Percentiles rank a stretch among this genome's conserved stretches.
These are phyloP conservation scores for Populus nigra DNA, from an alignment of 345 rosid genomes.

Conservation along the genomic window DNA sequence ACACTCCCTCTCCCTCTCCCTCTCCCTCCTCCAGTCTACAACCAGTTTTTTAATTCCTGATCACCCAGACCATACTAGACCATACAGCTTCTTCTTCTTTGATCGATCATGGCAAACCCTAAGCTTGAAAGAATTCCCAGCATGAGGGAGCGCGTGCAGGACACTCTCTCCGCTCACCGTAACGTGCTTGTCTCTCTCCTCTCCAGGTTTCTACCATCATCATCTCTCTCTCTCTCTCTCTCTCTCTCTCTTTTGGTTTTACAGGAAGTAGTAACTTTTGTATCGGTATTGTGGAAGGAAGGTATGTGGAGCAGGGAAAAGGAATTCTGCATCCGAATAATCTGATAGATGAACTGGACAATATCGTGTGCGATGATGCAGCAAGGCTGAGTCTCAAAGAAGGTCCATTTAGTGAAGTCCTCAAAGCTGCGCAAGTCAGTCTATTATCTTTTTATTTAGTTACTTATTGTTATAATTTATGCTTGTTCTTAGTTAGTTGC, in stretches of 20 bases:
- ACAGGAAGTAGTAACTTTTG: background rate
- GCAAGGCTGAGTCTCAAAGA: constrained; percentile 42
- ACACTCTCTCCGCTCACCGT: constrained; percentile 81
- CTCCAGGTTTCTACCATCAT: constrained; percentile 53
- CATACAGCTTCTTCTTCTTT: background rate
- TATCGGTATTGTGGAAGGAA: constrained; percentile 43
- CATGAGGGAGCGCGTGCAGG: constrained; percentile 83
- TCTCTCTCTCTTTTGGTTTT: background rate
- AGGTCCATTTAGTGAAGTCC: constrained; percentile 75
- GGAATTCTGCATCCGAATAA: constrained; percentile 86
- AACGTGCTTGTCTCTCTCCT: constrained; percentile 91
- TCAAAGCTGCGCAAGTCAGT: constrained; percentile 69
- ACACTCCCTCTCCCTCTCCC: too few species aligned
- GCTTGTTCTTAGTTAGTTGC: background rate
- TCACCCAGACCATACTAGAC: too few species aligned
- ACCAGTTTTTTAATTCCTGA: too few species aligned
- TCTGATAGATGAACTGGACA: constrained; percentile 78
- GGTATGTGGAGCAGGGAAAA: constrained; percentile 93
- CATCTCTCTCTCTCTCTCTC: too few species aligned
- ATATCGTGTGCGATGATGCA: constrained; percentile 52
- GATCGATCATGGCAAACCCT: constrained; percentile 45
- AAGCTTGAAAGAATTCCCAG: constrained; percentile 61
- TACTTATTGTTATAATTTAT: background rate
- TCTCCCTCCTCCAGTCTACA: too few species aligned
- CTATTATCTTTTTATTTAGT: background rate